phyloP scores from a whole-genome alignment of 1,284 basidiomycete species.

The Leccinum fuscescens region DNA sequence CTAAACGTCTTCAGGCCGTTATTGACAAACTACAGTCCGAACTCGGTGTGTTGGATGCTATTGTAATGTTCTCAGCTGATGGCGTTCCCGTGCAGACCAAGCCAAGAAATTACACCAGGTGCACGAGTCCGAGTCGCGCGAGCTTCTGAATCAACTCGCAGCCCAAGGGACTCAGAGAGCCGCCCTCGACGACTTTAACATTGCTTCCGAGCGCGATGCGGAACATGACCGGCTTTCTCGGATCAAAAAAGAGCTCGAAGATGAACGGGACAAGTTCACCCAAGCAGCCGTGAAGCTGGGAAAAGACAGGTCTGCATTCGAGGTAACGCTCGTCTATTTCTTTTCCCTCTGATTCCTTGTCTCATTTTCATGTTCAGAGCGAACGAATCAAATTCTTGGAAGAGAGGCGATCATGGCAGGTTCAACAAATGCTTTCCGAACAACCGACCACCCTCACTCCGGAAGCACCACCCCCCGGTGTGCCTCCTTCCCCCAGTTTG shows the following conservation, averaged over 20 bases:
- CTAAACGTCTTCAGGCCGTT: slow-evolving; percentile 45
- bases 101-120: slow-evolving; percentile 47
- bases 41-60: slow-evolving; percentile 45
- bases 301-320: slow-evolving; percentile 63
- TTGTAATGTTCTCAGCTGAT: slow-evolving; percentile 1
- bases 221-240: slow-evolving; percentile 52
- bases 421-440: slow-evolving; percentile 59
- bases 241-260: slow-evolving; percentile 57
- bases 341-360: neutral
- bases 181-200: slow-evolving; percentile 47
- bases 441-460: slow-evolving; percentile 47
- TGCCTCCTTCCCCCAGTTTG: slow-evolving; percentile 16
- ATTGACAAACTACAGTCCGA: slow-evolving; percentile 53
- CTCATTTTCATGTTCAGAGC: slow-evolving; percentile 39
- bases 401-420: slow-evolving; percentile 65
- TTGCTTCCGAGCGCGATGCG: slow-evolving; percentile 49
- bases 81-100: slow-evolving; percentile 38
- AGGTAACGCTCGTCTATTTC: slow-evolving; percentile 45
- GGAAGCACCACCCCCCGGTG: slow-evolving; percentile 8
- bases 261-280: slow-evolving; percentile 65
- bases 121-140: slow-evolving; percentile 46
- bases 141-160: slow-evolving; percentile 51
- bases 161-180: slow-evolving; percentile 38
- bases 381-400: slow-evolving; percentile 63
- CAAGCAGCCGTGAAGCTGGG: slow-evolving; percentile 62